Percentiles rank a stretch among this genome's conserved stretches.
Evolutionary conservation across 495 filamentous ascomycete genomes (phyloP).

Genomic region (Tuber aestivum): DNA sequence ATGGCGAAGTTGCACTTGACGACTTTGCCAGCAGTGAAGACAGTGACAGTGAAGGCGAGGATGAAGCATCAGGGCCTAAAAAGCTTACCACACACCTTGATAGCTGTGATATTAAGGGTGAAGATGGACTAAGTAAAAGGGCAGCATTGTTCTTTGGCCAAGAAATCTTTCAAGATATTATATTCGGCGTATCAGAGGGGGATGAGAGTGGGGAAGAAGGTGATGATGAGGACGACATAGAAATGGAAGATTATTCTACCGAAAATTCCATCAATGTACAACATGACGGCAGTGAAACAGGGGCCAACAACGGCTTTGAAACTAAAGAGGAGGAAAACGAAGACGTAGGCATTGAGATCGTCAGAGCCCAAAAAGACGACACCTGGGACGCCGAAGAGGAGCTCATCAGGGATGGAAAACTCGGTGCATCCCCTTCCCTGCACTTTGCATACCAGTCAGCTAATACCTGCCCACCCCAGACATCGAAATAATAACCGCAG

Average conservation of each 20-base stretch:
- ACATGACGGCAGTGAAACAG: constrained; percentile 42
- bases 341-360: constrained; percentile 51
- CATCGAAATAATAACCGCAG: constrained; percentile 96
- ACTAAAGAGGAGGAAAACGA: constrained; percentile 42
- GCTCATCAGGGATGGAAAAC: constrained; percentile 60
- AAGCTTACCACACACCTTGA: constrained; percentile 53
- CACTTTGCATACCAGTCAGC: constrained; percentile 7
- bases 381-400: constrained; percentile 65
- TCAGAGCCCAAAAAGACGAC: constrained; percentile 53
- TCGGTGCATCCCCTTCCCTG: constrained; percentile 49
- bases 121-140: constrained; percentile 64
- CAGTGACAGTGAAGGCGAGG: constrained; percentile 52
- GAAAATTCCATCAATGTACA: constrained; percentile 47
- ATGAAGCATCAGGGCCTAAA: constrained; percentile 42
- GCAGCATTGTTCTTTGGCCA: constrained; percentile 89
- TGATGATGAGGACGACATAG: constrained; percentile 47
- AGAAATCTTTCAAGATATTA: constrained; percentile 83
- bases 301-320: constrained; percentile 47
- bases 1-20: constrained; percentile 47
- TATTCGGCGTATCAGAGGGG: constrained; percentile 47
- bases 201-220: constrained; percentile 47
- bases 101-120: constrained; percentile 44
- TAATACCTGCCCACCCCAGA: constrained; percentile 53
- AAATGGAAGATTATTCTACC: constrained; percentile 21
- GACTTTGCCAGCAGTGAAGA: constrained; percentile 55